Evolutionary conservation across 148 eudicot species (phyloP).

Genomic region (Chenopodium album): DNA sequence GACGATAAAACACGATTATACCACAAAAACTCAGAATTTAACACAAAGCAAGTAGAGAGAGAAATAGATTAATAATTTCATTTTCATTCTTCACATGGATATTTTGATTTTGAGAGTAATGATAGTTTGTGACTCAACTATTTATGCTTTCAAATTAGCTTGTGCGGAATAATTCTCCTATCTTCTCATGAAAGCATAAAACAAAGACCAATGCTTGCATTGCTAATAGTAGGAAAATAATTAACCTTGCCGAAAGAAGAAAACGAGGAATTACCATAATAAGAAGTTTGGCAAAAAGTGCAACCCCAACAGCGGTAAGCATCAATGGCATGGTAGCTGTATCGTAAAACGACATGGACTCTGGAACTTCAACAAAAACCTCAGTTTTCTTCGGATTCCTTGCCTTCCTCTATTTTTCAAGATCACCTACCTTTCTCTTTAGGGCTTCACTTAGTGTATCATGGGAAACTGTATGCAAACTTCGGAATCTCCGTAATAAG

Average conservation of each 20-base stretch:
- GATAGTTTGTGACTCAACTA: not conserved
- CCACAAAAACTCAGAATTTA: no score
- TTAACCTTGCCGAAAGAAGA: not conserved
- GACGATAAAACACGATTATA: no score
- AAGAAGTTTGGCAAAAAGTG: constrained; percentile 71
- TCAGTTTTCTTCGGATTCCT: constrained; percentile 48
- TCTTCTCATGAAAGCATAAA: not conserved
- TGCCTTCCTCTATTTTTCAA: constrained; percentile 55
- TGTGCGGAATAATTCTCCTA: not conserved
- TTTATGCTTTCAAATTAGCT: not conserved
- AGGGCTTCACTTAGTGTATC: constrained; percentile 59
- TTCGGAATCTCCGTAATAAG: constrained; percentile 44
- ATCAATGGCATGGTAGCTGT: constrained; percentile 80
- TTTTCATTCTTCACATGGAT: not conserved
- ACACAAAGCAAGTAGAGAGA: no score
- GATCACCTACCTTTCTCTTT: constrained; percentile 55
- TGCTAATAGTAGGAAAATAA: not conserved
- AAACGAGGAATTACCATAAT: constrained; percentile 61
- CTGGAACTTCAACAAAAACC: constrained; percentile 74
- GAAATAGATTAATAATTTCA: no score
- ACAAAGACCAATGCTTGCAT: not conserved
- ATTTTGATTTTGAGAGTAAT: not conserved
- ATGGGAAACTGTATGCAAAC: constrained; percentile 48
- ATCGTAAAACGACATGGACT: constrained; percentile 60
- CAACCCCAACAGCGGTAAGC: constrained; percentile 76